Base-by-base conservation (phyloP, 805 yeast genomes). In the Lachancea quebecensis region DNA sequence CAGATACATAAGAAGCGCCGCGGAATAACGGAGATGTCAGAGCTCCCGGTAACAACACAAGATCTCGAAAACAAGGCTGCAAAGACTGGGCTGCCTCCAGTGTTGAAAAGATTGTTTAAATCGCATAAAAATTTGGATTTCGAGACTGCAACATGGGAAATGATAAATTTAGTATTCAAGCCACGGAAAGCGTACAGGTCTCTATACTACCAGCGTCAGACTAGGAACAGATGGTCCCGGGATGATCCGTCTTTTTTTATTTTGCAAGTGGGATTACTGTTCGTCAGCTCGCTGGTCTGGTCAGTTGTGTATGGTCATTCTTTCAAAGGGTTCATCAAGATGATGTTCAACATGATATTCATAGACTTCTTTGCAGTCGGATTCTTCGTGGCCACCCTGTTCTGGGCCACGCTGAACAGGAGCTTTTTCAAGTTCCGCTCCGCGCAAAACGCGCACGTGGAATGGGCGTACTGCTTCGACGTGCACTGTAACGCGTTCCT, bases 391-490 rank as follows among this genome's bases (percentile, higher is more conserved):
- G 78, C 96, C 9, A 81, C 95, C 1, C 47, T 78, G 11, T 79
- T 82, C 16, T 90, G 95, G 95, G 51, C 79, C 12, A 56, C 85
- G 33, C 79, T 88, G 28, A 84, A 84, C 57, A 74, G 73, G 52
- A 73, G 86, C 45, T 72, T 86, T 52, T 62, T 65, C 46, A 77
- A 75, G 51, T 69, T 70, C 53, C 53, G 58, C 48, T 56, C 53
- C 11, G 48, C 58, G 8, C 56, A 54, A 10, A 50, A 53, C 33
- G 39, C 56, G 10, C 51, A 55, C 10, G 63, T 66, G 3, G 96
- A 90, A 60, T 90, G 96, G 96, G 89, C 91, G 1, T 89, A 87
- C 61, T 88, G 96, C 67, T 90, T 90, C 60, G 97, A 89, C 58
- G 82, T 89, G 25, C 97, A 90, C 66, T 87, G 96, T 69, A 90